Percentiles rank a stretch among this genome's conserved stretches.
These are phyloP conservation scores for Punica granatum DNA, from an alignment of 345 rosid genomes.

Conservation along the genomic window DNA sequence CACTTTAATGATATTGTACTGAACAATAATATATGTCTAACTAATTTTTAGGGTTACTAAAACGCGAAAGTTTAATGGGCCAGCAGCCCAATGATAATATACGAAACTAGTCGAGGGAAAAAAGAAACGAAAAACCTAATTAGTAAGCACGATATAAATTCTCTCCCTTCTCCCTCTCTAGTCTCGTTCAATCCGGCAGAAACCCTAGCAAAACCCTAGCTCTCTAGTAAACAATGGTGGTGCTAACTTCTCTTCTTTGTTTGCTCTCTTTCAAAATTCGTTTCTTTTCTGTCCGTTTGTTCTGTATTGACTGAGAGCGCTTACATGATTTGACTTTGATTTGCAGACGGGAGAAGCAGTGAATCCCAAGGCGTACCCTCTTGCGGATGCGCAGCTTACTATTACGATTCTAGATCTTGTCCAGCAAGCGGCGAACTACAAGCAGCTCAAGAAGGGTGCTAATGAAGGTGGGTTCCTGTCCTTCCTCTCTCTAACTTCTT, in stretches of 20 bases:
- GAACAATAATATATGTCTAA: too few relatives aligned
- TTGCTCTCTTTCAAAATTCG: not conserved
- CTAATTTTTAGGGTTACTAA: too few relatives aligned
- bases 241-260: too few relatives aligned
- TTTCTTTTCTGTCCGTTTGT: not conserved
- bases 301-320: not conserved
- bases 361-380: conserved; percentile 87
- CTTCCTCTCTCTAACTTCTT: too few relatives aligned
- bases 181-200: too few relatives aligned
- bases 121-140: too few relatives aligned
- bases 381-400: conserved; percentile 68
- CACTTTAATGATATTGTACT: conserved; percentile 27
- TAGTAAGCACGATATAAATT: too few relatives aligned
- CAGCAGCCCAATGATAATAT: too few relatives aligned
- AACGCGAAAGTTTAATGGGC: too few relatives aligned
- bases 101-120: too few relatives aligned
- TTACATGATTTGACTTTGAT: not conserved
- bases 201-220: too few relatives aligned
- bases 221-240: not conserved
- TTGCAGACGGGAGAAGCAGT: conserved; percentile 61
- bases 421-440: conserved; percentile 93
- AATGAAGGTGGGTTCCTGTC: conserved; percentile 84
- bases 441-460: conserved; percentile 98
- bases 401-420: conserved; percentile 84
- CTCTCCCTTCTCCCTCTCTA: too few relatives aligned